A percentile compares a stretch with the other conserved stretches of the same genome.
phyloP scores from a whole-genome alignment of 148 eudicot genomes.

The Fallopia convolvulus region DNA sequence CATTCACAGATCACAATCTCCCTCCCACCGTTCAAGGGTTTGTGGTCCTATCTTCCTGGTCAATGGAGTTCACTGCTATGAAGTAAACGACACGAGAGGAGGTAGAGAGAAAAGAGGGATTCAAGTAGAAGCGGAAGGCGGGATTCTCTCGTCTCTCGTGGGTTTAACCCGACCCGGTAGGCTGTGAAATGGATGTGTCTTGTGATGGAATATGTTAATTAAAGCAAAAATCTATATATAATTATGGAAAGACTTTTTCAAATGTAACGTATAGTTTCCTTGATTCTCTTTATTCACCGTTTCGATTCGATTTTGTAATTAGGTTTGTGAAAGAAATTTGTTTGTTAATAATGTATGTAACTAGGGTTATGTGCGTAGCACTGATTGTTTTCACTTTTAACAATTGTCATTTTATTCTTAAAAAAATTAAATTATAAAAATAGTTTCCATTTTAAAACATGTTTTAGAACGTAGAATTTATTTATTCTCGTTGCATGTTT shows the following conservation, averaged over 20 bases:
- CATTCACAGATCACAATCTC: background rate
- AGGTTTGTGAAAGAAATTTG: no score
- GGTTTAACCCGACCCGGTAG: constrained; percentile 2
- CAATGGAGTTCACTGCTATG: background rate
- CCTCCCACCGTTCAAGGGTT: background rate
- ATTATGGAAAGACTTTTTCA: background rate
- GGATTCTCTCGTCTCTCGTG: background rate
- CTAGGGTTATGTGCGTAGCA: no score
- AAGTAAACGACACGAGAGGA: background rate
- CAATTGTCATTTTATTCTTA: no score
- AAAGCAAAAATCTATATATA: background rate
- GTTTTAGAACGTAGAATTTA: no score
- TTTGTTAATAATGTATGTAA: no score
- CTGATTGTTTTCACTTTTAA: no score
- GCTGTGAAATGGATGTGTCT: background rate
- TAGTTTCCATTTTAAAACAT: no score
- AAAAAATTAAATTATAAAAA: no score
- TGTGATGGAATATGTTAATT: background rate
- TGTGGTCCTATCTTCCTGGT: background rate
- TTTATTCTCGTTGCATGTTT: no score
- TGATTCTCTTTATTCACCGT: background rate
- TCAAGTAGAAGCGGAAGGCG: constrained; percentile 8
- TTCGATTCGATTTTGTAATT: background rate
- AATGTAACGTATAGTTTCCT: constrained; percentile 5
- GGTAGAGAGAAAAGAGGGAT: background rate